Base-by-base conservation (phyloP, 495 filamentous ascomycete species). In the Friedmanniomyces simplex region DNA sequence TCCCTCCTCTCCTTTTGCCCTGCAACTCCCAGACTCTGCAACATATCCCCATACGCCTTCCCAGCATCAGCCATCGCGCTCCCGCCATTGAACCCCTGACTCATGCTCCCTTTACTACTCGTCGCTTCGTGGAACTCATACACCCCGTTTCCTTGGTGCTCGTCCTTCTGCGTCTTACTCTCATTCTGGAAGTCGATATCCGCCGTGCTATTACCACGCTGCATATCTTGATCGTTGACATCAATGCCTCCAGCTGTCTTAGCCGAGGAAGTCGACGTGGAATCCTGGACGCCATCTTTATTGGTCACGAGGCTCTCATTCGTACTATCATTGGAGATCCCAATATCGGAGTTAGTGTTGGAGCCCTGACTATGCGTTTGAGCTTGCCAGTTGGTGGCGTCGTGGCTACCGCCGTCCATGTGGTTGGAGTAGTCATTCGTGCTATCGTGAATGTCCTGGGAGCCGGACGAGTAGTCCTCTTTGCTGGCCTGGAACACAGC, bases 371-470 rank as follows among this genome's bases (percentile, higher is more conserved):
- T 24, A 1, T 32, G n/a, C 11, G 49, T 34, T 1, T 34, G 8
- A 24, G 49, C n/a, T 37, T 52, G n/a, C 26, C 25, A 52, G 49
- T 36, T 22, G 5, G 14, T 11, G 7, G 25, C 49, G n/a, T 52
- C 21, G 30, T 52, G 49, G 12, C 11, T 14, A 37, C 26, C 18
- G 25, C 10, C 25, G 18, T 54, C 21, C 21, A 14, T 16, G 22
- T 54, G 51, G 51, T 54, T 54, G 51, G 34, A 24, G 24, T 42
- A 43, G 51, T 54, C 37, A 34, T 21, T 21, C 4, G 32, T 3
- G 12, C 13, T 20, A 18, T 43, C 32, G 51, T 54, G 51, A 20
- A 54, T 43, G 37, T 54, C 51, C 20, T 54, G 51, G 11, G 51
- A 54, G 5, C 51, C 51, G 18, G 20, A 8, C 10, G 51, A 21